phyloP scores from a whole-genome alignment of 345 rosid species.

The Tarenaya hassleriana region DNA sequence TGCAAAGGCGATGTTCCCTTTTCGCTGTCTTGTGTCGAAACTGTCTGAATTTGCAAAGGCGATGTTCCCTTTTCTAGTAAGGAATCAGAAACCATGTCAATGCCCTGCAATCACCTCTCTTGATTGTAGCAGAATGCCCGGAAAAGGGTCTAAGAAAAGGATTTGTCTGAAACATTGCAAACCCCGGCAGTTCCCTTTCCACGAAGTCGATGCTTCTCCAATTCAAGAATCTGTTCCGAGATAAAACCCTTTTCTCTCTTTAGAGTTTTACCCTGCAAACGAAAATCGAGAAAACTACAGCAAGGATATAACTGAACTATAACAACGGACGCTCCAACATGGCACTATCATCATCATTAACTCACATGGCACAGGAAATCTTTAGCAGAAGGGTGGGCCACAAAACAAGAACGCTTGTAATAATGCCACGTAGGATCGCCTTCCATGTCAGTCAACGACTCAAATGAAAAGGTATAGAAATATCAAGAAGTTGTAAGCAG shows the following conservation, averaged over 20 bases:
- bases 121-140: slow-evolving; percentile 32
- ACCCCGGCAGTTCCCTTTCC: slow-evolving; percentile 30
- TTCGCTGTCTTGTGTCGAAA: slow-evolving; percentile 34
- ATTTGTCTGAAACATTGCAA: too few relatives aligned
- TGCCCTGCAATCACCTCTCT: slow-evolving; percentile 32
- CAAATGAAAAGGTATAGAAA: too few relatives aligned
- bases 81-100: slow-evolving; percentile 14
- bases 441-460: too few relatives aligned
- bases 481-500: too few relatives aligned
- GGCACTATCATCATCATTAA: slow-evolving; percentile 20
- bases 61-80: not conserved
- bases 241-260: slow-evolving; percentile 34
- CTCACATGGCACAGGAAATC: slow-evolving; percentile 58
- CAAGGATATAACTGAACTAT: slow-evolving; percentile 6
- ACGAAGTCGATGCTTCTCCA: slow-evolving; percentile 49
- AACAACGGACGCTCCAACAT: slow-evolving; percentile 11
- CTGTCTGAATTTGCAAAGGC: slow-evolving; percentile 17
- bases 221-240: slow-evolving; percentile 66
- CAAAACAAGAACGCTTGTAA: too few relatives aligned
- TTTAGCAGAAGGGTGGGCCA: slow-evolving; percentile 71
- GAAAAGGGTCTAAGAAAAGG: too few relatives aligned
- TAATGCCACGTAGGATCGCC: too few relatives aligned
- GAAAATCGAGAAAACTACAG: not conserved
- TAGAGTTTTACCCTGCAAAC: slow-evolving; percentile 14
- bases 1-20: slow-evolving; percentile 35